Evolutionary conservation across 1,139 yeast species (phyloP).

Genomic region (Hyphopichia burtonii): DNA sequence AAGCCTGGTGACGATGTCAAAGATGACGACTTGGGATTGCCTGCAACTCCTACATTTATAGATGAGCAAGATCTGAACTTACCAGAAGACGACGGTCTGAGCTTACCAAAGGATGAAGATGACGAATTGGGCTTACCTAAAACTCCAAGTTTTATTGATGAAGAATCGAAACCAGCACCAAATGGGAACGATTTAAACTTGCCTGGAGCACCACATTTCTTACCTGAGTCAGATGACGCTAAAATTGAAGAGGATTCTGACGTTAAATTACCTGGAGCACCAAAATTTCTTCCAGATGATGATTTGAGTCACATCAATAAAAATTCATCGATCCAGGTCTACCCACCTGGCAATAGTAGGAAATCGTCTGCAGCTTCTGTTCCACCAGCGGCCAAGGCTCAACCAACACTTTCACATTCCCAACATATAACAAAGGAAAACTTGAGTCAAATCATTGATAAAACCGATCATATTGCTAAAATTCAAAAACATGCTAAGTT

Average conservation of each 20-base stretch:
- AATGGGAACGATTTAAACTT: constrained; percentile 11
- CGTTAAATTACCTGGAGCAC: constrained; percentile 42
- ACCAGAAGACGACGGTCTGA: not conserved
- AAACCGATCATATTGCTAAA: constrained; percentile 59
- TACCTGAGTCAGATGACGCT: constrained; percentile 23
- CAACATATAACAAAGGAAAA: constrained; percentile 40
- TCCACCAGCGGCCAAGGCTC: not conserved
- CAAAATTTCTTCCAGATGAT: constrained; percentile 42
- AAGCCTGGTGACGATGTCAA: constrained; percentile 3
- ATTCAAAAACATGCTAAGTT: constrained; percentile 88
- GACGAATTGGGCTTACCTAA: not conserved
- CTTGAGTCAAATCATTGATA: constrained; percentile 51
- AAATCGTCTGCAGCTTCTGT: constrained; percentile 1
- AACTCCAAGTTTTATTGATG: constrained; percentile 11
- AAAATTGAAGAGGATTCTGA: constrained; percentile 15
- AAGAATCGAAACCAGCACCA: constrained; percentile 3
- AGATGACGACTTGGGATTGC: constrained; percentile 8
- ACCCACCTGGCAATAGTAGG: constrained; percentile 21
- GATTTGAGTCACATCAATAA: constrained; percentile 40
- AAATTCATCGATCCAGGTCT: constrained; percentile 38
- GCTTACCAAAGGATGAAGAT: not conserved
- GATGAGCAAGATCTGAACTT: constrained; percentile 10
- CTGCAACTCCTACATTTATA: constrained; percentile 16
- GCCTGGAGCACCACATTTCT: constrained; percentile 33
- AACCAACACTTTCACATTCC: constrained; percentile 1